Evolutionary conservation across 805 yeast genomes (phyloP).

Genomic region (Wickerhamomyces queroliae): DNA sequence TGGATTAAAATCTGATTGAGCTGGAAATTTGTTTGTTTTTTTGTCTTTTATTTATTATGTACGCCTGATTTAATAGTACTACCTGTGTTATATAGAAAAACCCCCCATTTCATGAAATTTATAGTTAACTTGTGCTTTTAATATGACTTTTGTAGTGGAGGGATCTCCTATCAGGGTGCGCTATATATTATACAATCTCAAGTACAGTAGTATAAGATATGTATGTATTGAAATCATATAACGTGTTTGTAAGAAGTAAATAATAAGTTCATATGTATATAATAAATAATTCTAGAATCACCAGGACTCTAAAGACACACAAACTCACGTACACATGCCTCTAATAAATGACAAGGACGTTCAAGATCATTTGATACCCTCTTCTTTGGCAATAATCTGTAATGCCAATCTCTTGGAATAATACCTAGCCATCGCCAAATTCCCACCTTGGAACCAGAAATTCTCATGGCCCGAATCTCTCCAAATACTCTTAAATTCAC

Average conservation of each 20-base stretch:
- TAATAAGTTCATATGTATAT: no score
- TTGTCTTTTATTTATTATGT: no score
- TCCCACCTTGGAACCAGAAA: slow-evolving; percentile 38
- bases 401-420: slow-evolving; percentile 34
- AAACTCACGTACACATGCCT: neutral
- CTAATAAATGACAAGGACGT: neutral
- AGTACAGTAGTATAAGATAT: no score
- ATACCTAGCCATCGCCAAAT: slow-evolving; percentile 32
- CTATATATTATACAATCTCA: no score
- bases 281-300: neutral
- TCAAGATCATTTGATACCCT: slow-evolving; percentile 14
- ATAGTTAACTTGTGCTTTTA: no score
- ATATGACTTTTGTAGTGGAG: no score
- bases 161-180: no score
- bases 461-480: slow-evolving; percentile 34
- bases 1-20: neutral
- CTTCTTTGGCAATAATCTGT: slow-evolving; percentile 31
- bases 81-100: no score
- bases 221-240: neutral
- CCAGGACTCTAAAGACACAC: neutral
- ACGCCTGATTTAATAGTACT: no score
- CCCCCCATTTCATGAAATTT: no score
- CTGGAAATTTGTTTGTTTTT: no score
- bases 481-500: slow-evolving; percentile 34
- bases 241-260: neutral